These are phyloP conservation scores for Colletotrichum trifolii DNA, from an alignment of 2,329 filamentous ascomycete genomes.

Conservation along the genomic window DNA sequence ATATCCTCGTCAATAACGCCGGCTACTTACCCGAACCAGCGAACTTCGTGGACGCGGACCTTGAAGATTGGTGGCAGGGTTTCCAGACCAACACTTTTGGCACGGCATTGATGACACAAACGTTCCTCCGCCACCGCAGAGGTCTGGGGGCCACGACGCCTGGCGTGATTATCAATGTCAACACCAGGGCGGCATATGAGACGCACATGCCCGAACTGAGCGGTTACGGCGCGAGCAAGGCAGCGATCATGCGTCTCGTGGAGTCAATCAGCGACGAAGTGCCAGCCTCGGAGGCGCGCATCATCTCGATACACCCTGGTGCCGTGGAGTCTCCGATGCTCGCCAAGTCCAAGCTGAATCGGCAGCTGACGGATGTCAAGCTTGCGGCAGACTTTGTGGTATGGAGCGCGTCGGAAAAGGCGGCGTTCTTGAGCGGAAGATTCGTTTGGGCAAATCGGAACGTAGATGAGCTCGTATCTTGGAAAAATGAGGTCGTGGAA, in stretches of 20 bases:
- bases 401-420: slow-evolving; percentile 43
- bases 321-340: slow-evolving; percentile 19
- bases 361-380: slow-evolving; percentile 8
- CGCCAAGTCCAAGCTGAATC: slow-evolving; percentile 14
- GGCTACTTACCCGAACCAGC: slow-evolving; percentile 11
- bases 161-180: slow-evolving; percentile 20
- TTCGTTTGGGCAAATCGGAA: slow-evolving; percentile 50
- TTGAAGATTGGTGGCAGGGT: slow-evolving; percentile 21
- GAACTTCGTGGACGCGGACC: slow-evolving; percentile 10
- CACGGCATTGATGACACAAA: slow-evolving; percentile 13
- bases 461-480: slow-evolving; percentile 42
- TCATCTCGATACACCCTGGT: slow-evolving; percentile 18
- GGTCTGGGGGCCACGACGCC: neutral
- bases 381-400: slow-evolving; percentile 46
- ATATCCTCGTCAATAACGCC: slow-evolving; percentile 17
- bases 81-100: slow-evolving; percentile 25
- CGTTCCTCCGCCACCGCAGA: slow-evolving; percentile 14
- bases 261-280: slow-evolving; percentile 74
- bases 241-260: slow-evolving; percentile 76
- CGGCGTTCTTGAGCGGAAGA: slow-evolving; percentile 47
- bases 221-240: slow-evolving; percentile 82
- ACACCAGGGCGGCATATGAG: slow-evolving; percentile 17
- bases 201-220: slow-evolving; percentile 53
- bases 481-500: slow-evolving; percentile 34
- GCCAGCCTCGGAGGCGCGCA: slow-evolving; percentile 7